phyloP scores from a whole-genome alignment of 306 rosid genomes.

The Prunus dulcis region DNA sequence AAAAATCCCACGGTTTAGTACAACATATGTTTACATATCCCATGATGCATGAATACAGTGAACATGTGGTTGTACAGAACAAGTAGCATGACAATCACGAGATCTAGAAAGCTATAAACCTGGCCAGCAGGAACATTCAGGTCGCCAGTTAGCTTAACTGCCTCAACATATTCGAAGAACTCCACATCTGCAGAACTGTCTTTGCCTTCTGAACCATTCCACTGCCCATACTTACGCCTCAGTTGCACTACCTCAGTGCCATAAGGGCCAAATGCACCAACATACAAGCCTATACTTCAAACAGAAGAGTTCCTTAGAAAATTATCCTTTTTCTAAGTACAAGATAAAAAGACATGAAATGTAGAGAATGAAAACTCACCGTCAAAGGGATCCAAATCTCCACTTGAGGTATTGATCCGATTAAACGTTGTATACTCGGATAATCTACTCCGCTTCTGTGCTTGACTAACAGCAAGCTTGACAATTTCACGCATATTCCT shows the following conservation, averaged over 20 bases:
- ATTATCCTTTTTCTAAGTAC: not conserved
- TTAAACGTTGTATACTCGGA: conserved; percentile 69
- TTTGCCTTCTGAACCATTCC: conserved; percentile 57
- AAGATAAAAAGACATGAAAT: not conserved
- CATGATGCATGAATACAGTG: not conserved
- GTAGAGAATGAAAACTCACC: conserved; percentile 44
- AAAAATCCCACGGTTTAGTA: conserved; percentile 13
- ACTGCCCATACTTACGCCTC: conserved; percentile 85
- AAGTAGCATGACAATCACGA: conserved; percentile 14
- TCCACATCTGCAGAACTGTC: conserved; percentile 60
- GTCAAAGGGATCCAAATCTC: conserved; percentile 83
- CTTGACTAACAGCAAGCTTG: conserved; percentile 84
- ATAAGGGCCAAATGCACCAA: conserved; percentile 94
- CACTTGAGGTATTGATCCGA: conserved; percentile 61
- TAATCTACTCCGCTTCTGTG: conserved; percentile 72
- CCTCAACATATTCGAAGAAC: conserved; percentile 96
- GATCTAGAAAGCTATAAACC: conserved; percentile 43
- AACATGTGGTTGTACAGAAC: conserved; percentile 5
- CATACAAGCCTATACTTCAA: conserved; percentile 74
- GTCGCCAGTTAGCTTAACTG: conserved; percentile 97
- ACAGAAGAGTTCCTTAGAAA: conserved; percentile 21
- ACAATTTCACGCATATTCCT: conserved; percentile 82
- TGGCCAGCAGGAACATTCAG: conserved; percentile 97
- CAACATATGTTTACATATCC: not conserved
- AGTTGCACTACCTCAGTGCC: conserved; percentile 91